Evolutionary conservation across 805 yeast genomes (phyloP).

Genomic region (Ogataea sp.): DNA sequence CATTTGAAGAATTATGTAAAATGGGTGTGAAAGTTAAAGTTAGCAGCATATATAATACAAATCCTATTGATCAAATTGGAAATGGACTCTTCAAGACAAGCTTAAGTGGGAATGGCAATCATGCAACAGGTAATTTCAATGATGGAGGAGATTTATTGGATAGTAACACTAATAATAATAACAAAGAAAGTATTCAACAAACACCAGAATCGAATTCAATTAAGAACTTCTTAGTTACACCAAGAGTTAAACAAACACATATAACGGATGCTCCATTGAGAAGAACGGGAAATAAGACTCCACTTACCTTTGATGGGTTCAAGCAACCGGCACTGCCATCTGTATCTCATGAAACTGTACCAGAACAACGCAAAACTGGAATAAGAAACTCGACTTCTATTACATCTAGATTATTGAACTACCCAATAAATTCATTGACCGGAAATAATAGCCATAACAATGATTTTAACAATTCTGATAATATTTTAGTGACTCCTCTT

Average conservation of each 20-base stretch:
- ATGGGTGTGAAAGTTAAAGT: constrained; percentile 66
- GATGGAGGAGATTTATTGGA: background rate
- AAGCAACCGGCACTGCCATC: constrained; percentile 17
- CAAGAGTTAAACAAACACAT: constrained; percentile 27
- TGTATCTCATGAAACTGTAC: constrained; percentile 4
- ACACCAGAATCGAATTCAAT: constrained; percentile 18
- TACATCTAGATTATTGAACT: constrained; percentile 21
- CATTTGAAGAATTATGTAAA: constrained; percentile 66
- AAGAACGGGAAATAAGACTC: constrained; percentile 18
- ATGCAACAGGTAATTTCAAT: background rate
- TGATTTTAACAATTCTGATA: background rate
- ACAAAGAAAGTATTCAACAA: constrained; percentile 2
- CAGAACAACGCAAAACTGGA: constrained; percentile 18
- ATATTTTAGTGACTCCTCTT: constrained; percentile 7
- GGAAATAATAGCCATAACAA: constrained; percentile 1
- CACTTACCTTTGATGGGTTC: constrained; percentile 11
- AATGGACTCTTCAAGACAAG: background rate
- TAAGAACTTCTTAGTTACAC: constrained; percentile 26
- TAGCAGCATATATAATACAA: constrained; percentile 38
- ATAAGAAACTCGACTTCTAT: constrained; percentile 17
- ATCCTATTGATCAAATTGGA: constrained; percentile 1
- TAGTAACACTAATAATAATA: background rate
- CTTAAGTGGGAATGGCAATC: background rate
- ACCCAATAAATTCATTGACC: constrained; percentile 8
- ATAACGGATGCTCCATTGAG: constrained; percentile 33